Evolutionary conservation across 176 grass and related monocot species (phyloP).

Genomic region (Oryza coarctata): DNA sequence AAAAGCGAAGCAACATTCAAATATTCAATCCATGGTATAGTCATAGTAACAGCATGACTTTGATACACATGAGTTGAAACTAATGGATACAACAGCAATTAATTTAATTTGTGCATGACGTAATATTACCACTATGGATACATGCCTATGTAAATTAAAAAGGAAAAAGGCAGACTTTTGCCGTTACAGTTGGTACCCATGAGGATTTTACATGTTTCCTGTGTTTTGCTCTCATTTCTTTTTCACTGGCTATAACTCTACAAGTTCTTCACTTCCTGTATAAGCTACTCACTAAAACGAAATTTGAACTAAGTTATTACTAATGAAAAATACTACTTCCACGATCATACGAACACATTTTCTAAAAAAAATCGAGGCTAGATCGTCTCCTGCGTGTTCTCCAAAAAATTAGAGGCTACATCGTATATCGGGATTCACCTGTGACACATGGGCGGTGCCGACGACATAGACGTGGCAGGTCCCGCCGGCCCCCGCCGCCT

Average conservation of each 20-base stretch:
- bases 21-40: neutral
- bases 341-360: neutral
- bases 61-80: constrained; percentile 4
- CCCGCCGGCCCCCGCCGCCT: constrained; percentile 28
- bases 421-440: constrained; percentile 35
- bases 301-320: neutral
- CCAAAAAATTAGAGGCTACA: constrained; percentile 4
- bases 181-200: neutral
- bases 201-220: neutral
- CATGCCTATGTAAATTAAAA: neutral
- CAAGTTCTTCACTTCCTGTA: neutral
- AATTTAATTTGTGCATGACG: neutral
- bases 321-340: neutral
- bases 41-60: neutral
- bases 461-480: constrained; percentile 69
- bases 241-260: neutral
- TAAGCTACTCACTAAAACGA: neutral
- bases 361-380: constrained; percentile 15
- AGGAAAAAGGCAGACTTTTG: neutral
- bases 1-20: constrained; percentile 30
- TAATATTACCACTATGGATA: neutral
- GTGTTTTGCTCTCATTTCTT: neutral
- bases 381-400: neutral
- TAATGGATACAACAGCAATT: neutral
- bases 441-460: constrained; percentile 75